Evolutionary conservation across 1,284 basidiomycete species (phyloP).

Genomic region (Mycena sp.): DNA sequence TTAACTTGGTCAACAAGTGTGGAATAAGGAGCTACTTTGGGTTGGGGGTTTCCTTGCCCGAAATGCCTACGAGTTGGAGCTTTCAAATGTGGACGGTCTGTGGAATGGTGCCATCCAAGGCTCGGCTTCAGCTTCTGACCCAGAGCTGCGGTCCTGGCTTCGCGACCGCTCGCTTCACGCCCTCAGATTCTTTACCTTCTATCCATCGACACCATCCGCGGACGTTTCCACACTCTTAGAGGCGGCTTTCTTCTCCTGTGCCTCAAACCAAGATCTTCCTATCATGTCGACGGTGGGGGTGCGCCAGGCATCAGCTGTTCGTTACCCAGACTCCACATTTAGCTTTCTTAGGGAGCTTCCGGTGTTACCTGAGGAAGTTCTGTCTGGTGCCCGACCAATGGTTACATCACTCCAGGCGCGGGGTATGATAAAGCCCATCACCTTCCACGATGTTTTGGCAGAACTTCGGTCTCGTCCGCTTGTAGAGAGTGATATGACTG

Average conservation of each 20-base stretch:
- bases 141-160: conserved; percentile 61
- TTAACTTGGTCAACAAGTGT: conserved; percentile 55
- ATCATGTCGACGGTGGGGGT: conserved; percentile 88
- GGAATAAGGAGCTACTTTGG: conserved; percentile 90
- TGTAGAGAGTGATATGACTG: conserved; percentile 77
- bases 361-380: conserved; percentile 74
- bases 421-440: conserved; percentile 83
- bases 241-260: conserved; percentile 83
- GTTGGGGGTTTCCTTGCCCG: conserved; percentile 78
- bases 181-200: conserved; percentile 91
- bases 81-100: conserved; percentile 63
- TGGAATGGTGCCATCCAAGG: conserved; percentile 61
- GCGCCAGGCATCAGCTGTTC: conserved; percentile 74
- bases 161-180: conserved; percentile 81
- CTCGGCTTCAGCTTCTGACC: conserved; percentile 36
- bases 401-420: conserved; percentile 73
- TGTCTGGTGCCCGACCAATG: conserved; percentile 72
- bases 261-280: conserved; percentile 60
- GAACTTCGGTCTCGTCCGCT: conserved; percentile 85
- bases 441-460: conserved; percentile 86
- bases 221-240: conserved; percentile 87
- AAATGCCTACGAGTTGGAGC: conserved; percentile 84
- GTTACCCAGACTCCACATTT: conserved; percentile 82
- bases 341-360: conserved; percentile 87
- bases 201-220: conserved; percentile 86